Percentiles rank a stretch among this genome's conserved stretches.
Conservation (phyloP, 2,329 filamentous ascomycete species). For the Fusarium stilboides region DNA sequence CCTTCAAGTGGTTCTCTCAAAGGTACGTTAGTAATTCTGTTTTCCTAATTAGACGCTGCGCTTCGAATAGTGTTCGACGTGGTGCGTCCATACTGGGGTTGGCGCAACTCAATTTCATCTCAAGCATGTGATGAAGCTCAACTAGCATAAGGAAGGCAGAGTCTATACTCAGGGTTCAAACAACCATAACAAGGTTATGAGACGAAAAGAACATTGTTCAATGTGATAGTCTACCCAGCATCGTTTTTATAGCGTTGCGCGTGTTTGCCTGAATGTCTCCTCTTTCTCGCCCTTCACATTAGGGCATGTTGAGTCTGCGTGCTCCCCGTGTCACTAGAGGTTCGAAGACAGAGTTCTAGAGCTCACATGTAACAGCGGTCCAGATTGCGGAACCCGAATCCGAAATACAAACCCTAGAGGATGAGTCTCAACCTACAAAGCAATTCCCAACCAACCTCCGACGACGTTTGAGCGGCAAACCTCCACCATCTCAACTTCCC, state of each 20-base stretch:
- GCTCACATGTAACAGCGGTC: slow-evolving; percentile 61
- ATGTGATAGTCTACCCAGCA: background rate
- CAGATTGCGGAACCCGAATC: slow-evolving; percentile 70
- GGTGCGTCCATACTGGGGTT: background rate
- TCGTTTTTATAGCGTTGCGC: slow-evolving; percentile 8
- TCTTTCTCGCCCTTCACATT: background rate
- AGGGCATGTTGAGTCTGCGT: slow-evolving; percentile 1
- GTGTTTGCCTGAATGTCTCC: slow-evolving; percentile 20
- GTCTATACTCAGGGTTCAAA: background rate
- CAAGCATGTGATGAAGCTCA: slow-evolving; percentile 15
- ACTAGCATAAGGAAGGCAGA: background rate
- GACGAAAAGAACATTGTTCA: background rate
- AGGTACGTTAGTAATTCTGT: slow-evolving; percentile 56
- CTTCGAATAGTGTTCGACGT: background rate
- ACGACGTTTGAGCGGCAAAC: slow-evolving; percentile 55
- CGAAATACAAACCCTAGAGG: slow-evolving; percentile 52
- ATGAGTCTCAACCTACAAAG: slow-evolving; percentile 52
- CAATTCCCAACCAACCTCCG: slow-evolving; percentile 54
- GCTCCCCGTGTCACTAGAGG: background rate
- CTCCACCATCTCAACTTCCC: slow-evolving; percentile 48
- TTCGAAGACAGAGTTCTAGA: background rate
- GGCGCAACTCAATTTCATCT: slow-evolving; percentile 22
- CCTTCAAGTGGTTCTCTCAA: slow-evolving; percentile 59
- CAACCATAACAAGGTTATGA: slow-evolving; percentile 5
- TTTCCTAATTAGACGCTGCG: background rate